Evolutionary conservation across 2,329 filamentous ascomycete species (phyloP).

Genomic region (Aureobasidium uvarum): DNA sequence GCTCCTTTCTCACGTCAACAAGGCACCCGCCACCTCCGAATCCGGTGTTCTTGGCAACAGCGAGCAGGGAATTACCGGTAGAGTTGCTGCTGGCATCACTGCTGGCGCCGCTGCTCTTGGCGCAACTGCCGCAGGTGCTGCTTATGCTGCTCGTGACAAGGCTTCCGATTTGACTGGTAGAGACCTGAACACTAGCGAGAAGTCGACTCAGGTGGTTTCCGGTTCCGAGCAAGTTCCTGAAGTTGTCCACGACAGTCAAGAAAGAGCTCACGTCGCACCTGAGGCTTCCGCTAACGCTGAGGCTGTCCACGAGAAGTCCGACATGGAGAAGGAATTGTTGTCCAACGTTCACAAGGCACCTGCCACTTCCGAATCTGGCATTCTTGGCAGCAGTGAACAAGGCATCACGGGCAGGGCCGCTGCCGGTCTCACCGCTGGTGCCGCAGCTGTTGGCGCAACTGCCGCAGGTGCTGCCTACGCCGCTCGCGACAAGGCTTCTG

Average conservation of each 20-base stretch:
- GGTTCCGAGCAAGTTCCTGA: conserved; percentile 40
- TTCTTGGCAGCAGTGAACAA: conserved; percentile 41
- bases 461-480: conserved; percentile 40
- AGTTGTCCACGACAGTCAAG: conserved; percentile 58
- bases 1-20: conserved; percentile 60
- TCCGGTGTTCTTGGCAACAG: conserved; percentile 42
- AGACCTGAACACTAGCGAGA: conserved; percentile 33
- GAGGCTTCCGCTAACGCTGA: conserved; percentile 64
- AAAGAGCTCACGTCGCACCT: conserved; percentile 60
- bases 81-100: conserved; percentile 44
- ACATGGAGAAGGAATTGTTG: conserved; percentile 67
- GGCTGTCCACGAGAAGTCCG: conserved; percentile 48
- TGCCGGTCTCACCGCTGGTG: conserved; percentile 36
- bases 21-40: conserved; percentile 32
- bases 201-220: conserved; percentile 37
- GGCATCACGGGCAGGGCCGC: conserved; percentile 39
- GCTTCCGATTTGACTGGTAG: conserved; percentile 32
- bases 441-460: conserved; percentile 41
- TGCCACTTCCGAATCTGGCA: conserved; percentile 32
- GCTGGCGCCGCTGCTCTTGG: conserved; percentile 41
- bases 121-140: conserved; percentile 41
- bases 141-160: conserved; percentile 37
- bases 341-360: conserved; percentile 52
- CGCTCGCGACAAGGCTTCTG: conserved; percentile 38
- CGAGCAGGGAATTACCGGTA: conserved; percentile 30